A percentile compares a stretch with the other conserved stretches of the same genome.
phyloP scores from a whole-genome alignment of 768 basidiomycete genomes.

The Mycena rosella region DNA sequence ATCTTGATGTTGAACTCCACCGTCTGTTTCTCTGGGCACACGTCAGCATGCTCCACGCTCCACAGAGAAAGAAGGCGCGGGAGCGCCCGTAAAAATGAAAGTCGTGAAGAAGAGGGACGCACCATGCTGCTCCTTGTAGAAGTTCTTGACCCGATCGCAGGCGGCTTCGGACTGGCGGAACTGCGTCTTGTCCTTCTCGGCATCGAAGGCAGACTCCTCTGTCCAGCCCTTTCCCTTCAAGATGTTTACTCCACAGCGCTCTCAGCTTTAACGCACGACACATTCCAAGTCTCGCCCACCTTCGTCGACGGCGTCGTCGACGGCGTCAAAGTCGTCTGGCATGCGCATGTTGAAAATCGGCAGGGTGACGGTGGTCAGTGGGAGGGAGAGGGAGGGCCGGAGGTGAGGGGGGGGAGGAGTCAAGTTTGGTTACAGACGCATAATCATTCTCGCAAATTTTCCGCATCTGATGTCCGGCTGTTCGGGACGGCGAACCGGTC shows the following conservation, averaged over 20 bases:
- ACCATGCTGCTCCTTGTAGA: constrained; percentile 88
- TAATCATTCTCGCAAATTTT: too few species aligned
- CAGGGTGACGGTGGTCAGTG: background rate
- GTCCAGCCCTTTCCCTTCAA: constrained; percentile 74
- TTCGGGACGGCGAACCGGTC: too few species aligned
- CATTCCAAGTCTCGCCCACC: constrained; percentile 45
- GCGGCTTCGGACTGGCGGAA: constrained; percentile 84
- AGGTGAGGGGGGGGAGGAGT: background rate
- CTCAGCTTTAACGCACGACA: background rate
- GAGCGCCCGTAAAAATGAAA: too few species aligned
- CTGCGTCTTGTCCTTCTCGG: constrained; percentile 72
- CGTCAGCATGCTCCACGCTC: background rate
- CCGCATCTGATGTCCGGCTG: too few species aligned
- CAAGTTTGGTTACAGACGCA: too few species aligned
- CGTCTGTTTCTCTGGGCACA: constrained; percentile 81
- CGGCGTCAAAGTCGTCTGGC: constrained; percentile 55
- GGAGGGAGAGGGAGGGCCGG: background rate
- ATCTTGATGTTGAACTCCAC: constrained; percentile 86
- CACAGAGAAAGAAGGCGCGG: background rate
- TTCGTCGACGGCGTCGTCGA: too few species aligned
- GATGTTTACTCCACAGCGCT: constrained; percentile 67
- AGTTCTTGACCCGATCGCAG: constrained; percentile 82
- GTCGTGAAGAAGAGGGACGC: background rate
- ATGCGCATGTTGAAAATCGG: constrained; percentile 18
- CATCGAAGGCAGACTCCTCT: constrained; percentile 68